Base-by-base conservation (phyloP, 2,329 filamentous ascomycete species). In the Diplodia intermedia region DNA sequence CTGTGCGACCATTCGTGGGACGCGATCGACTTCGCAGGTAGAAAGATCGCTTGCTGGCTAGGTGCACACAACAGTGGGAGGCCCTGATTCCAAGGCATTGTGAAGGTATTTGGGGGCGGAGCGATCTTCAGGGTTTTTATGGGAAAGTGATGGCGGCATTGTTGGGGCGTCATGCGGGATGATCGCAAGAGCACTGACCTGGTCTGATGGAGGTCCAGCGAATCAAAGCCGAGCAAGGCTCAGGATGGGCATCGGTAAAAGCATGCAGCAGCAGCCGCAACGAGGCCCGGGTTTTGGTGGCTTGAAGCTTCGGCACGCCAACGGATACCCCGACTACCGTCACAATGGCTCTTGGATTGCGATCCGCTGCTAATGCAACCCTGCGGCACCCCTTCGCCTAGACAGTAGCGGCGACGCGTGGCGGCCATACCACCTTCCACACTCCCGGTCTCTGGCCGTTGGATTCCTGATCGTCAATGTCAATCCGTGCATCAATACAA, bases 301-400 rank as follows among this genome's bases (percentile, higher is more conserved):
- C 60, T 36, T 63, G n/a, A 40, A 31, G 29, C 43, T 40, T 31
- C 26, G 43, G n/a, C 47, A 20, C 43, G n/a, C 31, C 60, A 52
- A 36, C 57, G 40, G 50, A 31, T 31, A 20, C 36, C 36, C 20
- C n/a, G 43, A 31, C 20, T 36, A 26, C 60, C 60, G 60, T 31
- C 47, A 7, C 33, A 63, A 52, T 20, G 60, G 60, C 60, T 52
- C 60, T 63, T 31, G 60, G 60, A 63, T 63, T 63, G 26, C 60
- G 60, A 63, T 63, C 60, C 47, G 29, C 60, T 63, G 15, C 60
- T 43, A 49, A 63, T 63, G 60, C 60, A 52, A 63, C 47, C 43
- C 47, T 52, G 50, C 60, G 60, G 60, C 50, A 63, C 31, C 47
- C 56, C 60, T 63, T 63, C 47, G 29, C 60, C 50, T 52, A 18